Evolutionary conservation across 345 rosid species (phyloP), one percentile per base, ranked within the genome.

Genomic region (Turnera subulata): DNA sequence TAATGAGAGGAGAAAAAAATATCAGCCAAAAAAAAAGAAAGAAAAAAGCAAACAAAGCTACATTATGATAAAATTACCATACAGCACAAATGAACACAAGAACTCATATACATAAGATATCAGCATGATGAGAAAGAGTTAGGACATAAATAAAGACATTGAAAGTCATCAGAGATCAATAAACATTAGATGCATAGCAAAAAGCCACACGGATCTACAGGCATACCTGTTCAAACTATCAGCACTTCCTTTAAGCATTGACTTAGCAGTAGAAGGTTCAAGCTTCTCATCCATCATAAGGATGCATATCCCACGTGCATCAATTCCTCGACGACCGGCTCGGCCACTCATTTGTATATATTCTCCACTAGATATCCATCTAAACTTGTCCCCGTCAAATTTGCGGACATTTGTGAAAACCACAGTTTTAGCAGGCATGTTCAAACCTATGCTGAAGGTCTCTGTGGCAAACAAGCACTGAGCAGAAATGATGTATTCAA

Each of bases 251-350:
- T 89, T 89, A 55, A 93, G 84, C 95, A 89, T 87, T 70, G 74
- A 70, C 70, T 89, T 93, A 63, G 99, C 99, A 58, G 94, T 87
- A 33, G 96, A 73, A 26, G 99, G 97, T 68, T 93, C 99, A 80
- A 93, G 70, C 78, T 85, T 89, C 78, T 93, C 99, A 59, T 89
- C 97, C 70, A 89, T 78, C 97, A 93, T 89, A 53, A 93, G 94
- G 69, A 93, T 85, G 68, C 99, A 93, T 64, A 93, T 65, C 65
- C 99, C 97, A 42, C 94, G 86, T 17, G 78, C 87, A 76, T 93
- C 99, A 74, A 93, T 87, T 58, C 99, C 99, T 76, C 97, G 89
- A 74, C 97, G 96, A 73, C 99, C 99, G 56, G 99, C 99, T 63
- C 99, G 91, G 23, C 99, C 99, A 68, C 99, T 93, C 97, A 93